A percentile compares a stretch with the other conserved stretches of the same genome.
Conservation (phyloP, 371 early-diverging fungal species). For the Haplosporangium sp. region DNA sequence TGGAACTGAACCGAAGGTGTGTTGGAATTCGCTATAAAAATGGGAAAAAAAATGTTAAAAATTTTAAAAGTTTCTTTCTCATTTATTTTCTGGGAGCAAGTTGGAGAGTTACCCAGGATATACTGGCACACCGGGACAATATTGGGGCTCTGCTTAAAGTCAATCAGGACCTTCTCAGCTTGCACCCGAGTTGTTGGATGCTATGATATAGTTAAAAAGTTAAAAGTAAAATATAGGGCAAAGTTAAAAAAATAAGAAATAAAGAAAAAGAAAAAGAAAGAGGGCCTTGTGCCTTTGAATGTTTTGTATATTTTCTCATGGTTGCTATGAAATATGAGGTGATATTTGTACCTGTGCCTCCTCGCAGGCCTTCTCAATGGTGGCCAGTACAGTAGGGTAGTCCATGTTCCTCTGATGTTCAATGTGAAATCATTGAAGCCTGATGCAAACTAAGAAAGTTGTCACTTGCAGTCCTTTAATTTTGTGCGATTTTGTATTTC, state of each 20-base stretch:
- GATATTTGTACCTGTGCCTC: conserved; percentile 74
- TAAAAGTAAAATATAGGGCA: conserved; percentile 7
- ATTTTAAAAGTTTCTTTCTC: neutral
- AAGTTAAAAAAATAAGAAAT: conserved; percentile 8
- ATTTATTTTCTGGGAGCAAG: too few relatives aligned
- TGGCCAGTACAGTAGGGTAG: conserved; percentile 49
- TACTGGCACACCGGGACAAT: conserved; percentile 74
- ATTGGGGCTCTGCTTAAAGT: conserved; percentile 71
- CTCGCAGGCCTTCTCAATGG: conserved; percentile 75
- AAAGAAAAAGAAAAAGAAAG: neutral
- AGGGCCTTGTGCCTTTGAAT: neutral
- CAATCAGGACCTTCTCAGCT: conserved; percentile 68
- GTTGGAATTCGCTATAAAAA: conserved; percentile 62
- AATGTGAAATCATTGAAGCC: conserved; percentile 1
- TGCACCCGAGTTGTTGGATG: conserved; percentile 68
- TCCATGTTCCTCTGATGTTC: conserved; percentile 52
- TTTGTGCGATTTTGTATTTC: conserved; percentile 6
- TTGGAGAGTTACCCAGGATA: conserved; percentile 63
- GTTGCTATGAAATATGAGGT: neutral
- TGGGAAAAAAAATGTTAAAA: neutral
- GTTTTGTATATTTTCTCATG: neutral
- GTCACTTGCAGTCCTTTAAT: neutral
- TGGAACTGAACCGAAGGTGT: conserved; percentile 73
- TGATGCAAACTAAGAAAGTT: conserved; percentile 1
- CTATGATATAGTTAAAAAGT: conserved; percentile 36